phyloP scores from a whole-genome alignment of 176 grass and related monocot species.

The Musa beccarii region DNA sequence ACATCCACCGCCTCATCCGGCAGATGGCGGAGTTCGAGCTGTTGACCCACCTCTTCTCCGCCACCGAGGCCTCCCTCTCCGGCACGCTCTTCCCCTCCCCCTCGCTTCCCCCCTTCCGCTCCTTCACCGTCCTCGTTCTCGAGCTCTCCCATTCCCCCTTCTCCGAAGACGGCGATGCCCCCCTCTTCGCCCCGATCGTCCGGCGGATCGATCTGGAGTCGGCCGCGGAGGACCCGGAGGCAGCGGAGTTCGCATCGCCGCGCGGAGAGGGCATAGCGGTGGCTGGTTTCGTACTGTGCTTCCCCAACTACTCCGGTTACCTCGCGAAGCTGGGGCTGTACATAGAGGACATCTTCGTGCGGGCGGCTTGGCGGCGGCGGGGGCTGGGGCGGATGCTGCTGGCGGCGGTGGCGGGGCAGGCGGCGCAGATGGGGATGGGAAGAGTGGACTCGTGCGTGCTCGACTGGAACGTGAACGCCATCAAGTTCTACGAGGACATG shows the following conservation, averaged over 20 bases:
- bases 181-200: constrained; percentile 21
- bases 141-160: constrained; percentile 30
- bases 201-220: constrained; percentile 33
- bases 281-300: constrained; percentile 54
- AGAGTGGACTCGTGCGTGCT: constrained; percentile 84
- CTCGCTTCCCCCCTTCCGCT: constrained; percentile 36
- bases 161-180: not conserved
- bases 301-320: constrained; percentile 68
- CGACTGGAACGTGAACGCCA: constrained; percentile 85
- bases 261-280: constrained; percentile 23
- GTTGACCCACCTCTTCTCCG: constrained; percentile 73
- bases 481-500: constrained; percentile 83
- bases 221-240: constrained; percentile 34
- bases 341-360: constrained; percentile 66
- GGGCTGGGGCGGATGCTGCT: constrained; percentile 78
- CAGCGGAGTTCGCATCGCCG: constrained; percentile 36
- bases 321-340: constrained; percentile 55
- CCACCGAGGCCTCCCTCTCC: constrained; percentile 43
- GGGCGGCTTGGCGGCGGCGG: constrained; percentile 65
- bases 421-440: constrained; percentile 64
- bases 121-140: constrained; percentile 60
- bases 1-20: constrained; percentile 63
- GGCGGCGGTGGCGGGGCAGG: constrained; percentile 53
- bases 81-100: constrained; percentile 50
- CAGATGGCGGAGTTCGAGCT: constrained; percentile 93